Conservation (phyloP, 495 filamentous ascomycete genomes). For the Penicillium daleae region DNA sequence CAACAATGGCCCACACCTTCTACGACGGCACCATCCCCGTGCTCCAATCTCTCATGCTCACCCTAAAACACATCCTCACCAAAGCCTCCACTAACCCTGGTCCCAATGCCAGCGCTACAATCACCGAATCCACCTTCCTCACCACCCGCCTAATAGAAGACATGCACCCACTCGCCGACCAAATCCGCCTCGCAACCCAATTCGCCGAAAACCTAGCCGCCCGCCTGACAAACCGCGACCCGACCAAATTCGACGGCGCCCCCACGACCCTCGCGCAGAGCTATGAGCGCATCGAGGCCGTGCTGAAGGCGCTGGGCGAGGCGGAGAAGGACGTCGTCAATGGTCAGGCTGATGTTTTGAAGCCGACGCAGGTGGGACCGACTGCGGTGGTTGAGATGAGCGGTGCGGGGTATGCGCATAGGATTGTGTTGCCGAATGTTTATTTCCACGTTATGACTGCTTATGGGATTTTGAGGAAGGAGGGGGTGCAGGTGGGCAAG, state of each 20-base stretch:
- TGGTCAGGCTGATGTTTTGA: constrained; percentile 16
- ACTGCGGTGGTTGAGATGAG: constrained; percentile 13
- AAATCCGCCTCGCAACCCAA: constrained; percentile 47
- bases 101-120: not conserved
- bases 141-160: constrained; percentile 40
- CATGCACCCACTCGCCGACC: constrained; percentile 53
- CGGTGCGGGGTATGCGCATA: constrained; percentile 39
- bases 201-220: constrained; percentile 36
- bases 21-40: constrained; percentile 2
- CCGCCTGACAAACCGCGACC: constrained; percentile 37
- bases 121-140: constrained; percentile 22
- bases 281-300: constrained; percentile 46
- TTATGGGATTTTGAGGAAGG: constrained; percentile 59
- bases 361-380: constrained; percentile 22
- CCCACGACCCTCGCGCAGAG: constrained; percentile 43
- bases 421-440: constrained; percentile 55
- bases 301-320: constrained; percentile 39
- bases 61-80: constrained; percentile 10
- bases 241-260: constrained; percentile 35
- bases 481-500: constrained; percentile 61
- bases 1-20: constrained; percentile 5
- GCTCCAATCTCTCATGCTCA: not conserved
- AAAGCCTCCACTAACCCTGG: not conserved
- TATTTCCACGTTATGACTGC: constrained; percentile 62
- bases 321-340: constrained; percentile 46